Evolutionary conservation across 805 yeast genomes (phyloP).

Genomic region (Cyberlindnera bimundalis): DNA sequence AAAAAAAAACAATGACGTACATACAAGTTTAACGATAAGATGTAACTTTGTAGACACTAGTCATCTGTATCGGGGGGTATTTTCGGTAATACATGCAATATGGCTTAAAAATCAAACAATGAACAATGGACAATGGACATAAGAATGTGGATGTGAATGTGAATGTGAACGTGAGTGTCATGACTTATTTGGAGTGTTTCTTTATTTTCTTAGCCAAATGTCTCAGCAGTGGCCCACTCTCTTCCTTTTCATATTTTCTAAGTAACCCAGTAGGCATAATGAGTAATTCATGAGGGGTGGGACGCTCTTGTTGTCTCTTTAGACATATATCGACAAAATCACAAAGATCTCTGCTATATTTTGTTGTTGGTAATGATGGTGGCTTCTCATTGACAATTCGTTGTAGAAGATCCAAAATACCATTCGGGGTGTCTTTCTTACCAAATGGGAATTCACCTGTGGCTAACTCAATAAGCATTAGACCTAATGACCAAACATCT

Average conservation of each 20-base stretch:
- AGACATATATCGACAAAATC: slow-evolving; percentile 70
- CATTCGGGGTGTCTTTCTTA: slow-evolving; percentile 66
- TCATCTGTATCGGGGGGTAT: too few relatives aligned
- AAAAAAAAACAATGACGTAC: too few relatives aligned
- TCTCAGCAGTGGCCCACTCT: slow-evolving; percentile 34
- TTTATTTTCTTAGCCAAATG: slow-evolving; percentile 39
- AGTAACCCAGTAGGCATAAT: slow-evolving; percentile 32
- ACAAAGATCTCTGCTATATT: slow-evolving; percentile 46
- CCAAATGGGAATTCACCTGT: slow-evolving; percentile 80
- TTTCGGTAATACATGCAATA: too few relatives aligned
- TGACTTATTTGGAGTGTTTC: slow-evolving; percentile 11
- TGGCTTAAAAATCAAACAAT: too few relatives aligned
- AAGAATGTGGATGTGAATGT: too few relatives aligned
- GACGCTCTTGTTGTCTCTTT: slow-evolving; percentile 64
- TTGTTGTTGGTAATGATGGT: slow-evolving; percentile 56
- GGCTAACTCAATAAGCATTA: slow-evolving; percentile 85
- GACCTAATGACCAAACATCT: slow-evolving; percentile 95
- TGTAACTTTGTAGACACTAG: too few relatives aligned
- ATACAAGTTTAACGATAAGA: too few relatives aligned
- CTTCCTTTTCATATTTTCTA: slow-evolving; percentile 32
- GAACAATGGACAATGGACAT: too few relatives aligned
- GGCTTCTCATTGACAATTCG: slow-evolving; percentile 92
- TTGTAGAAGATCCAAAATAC: slow-evolving; percentile 86
- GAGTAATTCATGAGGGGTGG: slow-evolving; percentile 70
- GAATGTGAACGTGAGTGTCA: too few relatives aligned